phyloP scores from a whole-genome alignment of 768 basidiomycete genomes.

The Dioszegia hungarica region DNA sequence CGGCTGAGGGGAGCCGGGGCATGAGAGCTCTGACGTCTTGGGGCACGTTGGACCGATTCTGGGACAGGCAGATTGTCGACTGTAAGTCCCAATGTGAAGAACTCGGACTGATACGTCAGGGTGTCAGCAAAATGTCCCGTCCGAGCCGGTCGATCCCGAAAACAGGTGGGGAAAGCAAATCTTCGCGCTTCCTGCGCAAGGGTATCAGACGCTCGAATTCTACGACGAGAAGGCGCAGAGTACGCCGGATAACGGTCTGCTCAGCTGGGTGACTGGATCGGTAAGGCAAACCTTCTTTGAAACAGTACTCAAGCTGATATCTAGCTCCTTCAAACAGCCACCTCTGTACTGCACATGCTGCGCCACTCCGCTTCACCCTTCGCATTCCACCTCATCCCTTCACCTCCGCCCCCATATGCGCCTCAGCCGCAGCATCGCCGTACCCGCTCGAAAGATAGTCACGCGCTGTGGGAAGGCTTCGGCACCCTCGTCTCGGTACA shows the following conservation, averaged over 20 bases:
- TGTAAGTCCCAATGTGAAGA: slow-evolving; percentile 25
- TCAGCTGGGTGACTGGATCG: slow-evolving; percentile 44
- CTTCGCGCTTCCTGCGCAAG: slow-evolving; percentile 44
- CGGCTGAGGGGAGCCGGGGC: slow-evolving; percentile 17
- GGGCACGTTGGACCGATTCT: slow-evolving; percentile 20
- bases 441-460: not conserved
- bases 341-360: slow-evolving; percentile 43
- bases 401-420: slow-evolving; percentile 16
- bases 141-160: slow-evolving; percentile 22
- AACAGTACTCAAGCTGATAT: not conserved
- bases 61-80: slow-evolving; percentile 26
- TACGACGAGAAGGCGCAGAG: slow-evolving; percentile 32
- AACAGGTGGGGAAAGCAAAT: slow-evolving; percentile 48
- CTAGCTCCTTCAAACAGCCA: slow-evolving; percentile 43
- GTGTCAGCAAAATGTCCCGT: slow-evolving; percentile 38
- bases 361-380: slow-evolving; percentile 39
- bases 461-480: slow-evolving; percentile 42
- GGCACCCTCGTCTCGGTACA: slow-evolving; percentile 45
- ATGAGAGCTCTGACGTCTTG: slow-evolving; percentile 18
- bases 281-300: slow-evolving; percentile 26
- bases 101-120: slow-evolving; percentile 18
- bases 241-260: slow-evolving; percentile 40
- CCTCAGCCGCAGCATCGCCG: no score
- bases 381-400: slow-evolving; percentile 39
- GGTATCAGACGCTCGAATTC: slow-evolving; percentile 43